Evolutionary conservation across 2,329 filamentous ascomycete genomes (phyloP).

Genomic region (Waltergamsia citrina): DNA sequence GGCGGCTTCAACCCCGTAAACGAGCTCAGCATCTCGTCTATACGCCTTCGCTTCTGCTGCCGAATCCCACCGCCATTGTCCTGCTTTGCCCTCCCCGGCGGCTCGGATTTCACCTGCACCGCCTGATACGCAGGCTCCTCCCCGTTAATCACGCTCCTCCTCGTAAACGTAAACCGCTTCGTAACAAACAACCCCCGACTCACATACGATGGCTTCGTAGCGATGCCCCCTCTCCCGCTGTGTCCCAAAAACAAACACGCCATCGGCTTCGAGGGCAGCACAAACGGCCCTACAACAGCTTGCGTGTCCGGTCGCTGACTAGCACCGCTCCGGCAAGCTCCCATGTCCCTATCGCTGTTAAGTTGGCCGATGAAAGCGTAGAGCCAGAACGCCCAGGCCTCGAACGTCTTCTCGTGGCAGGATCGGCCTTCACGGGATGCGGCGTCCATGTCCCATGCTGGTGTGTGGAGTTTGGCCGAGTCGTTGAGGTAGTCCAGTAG

Average conservation of each 20-base stretch:
- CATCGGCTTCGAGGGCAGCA: slow-evolving; percentile 27
- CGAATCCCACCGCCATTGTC: not conserved
- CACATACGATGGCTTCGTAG: slow-evolving; percentile 22
- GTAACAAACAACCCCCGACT: slow-evolving; percentile 23
- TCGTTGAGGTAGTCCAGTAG: slow-evolving; percentile 23
- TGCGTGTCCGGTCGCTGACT: slow-evolving; percentile 13
- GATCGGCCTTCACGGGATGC: slow-evolving; percentile 15
- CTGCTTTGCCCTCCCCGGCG: not conserved
- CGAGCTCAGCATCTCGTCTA: slow-evolving; percentile 5
- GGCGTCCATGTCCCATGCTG: slow-evolving; percentile 19
- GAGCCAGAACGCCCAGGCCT: slow-evolving; percentile 31
- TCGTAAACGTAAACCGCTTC: slow-evolving; percentile 21
- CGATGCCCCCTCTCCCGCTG: slow-evolving; percentile 21
- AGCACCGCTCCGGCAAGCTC: not conserved
- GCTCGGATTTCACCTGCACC: not conserved
- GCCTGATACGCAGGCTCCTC: not conserved
- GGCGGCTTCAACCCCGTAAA: no score
- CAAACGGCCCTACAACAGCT: slow-evolving; percentile 22
- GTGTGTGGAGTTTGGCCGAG: slow-evolving; percentile 17
- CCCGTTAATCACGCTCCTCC: slow-evolving; percentile 4
- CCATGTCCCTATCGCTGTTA: slow-evolving; percentile 22
- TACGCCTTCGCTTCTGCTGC: slow-evolving; percentile 6
- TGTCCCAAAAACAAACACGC: slow-evolving; percentile 27
- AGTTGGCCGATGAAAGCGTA: slow-evolving; percentile 29
- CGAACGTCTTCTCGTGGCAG: slow-evolving; percentile 24